These are phyloP conservation scores for Cinnamomum chago DNA, from an alignment of 164 flowering plant species.

Conservation along the genomic window DNA sequence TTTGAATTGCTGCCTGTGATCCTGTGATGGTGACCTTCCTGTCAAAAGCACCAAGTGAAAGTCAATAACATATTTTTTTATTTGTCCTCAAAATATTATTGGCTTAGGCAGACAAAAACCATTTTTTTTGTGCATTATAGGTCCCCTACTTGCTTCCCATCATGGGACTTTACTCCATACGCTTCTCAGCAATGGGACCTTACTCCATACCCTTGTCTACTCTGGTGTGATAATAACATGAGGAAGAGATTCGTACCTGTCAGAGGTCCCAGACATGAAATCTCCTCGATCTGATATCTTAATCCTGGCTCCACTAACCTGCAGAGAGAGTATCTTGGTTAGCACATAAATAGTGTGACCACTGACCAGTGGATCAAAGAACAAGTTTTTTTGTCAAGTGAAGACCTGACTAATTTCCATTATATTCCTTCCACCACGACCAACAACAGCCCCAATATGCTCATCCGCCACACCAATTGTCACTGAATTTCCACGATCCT, in stretches of 20 bases:
- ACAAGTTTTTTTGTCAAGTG: neutral
- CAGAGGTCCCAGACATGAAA: conserved; percentile 85
- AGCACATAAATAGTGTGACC: neutral
- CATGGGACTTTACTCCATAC: neutral
- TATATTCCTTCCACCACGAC: conserved; percentile 90
- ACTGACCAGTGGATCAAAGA: neutral
- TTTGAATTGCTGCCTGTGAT: conserved; percentile 71
- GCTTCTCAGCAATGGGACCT: neutral
- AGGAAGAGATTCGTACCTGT: conserved; percentile 46
- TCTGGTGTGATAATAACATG: neutral
- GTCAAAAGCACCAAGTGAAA: conserved; percentile 19
- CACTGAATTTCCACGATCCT: conserved; percentile 60
- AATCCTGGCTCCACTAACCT: conserved; percentile 91
- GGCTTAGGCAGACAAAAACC: too few species aligned
- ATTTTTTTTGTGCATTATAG: too few species aligned
- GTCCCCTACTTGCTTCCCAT: too few species aligned
- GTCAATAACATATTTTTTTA: neutral
- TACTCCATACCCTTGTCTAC: neutral
- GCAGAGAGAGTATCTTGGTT: conserved; percentile 22
- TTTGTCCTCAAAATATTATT: too few species aligned
- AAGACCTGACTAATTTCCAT: conserved; percentile 85
- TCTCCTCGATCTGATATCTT: conserved; percentile 97
- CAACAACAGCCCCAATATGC: conserved; percentile 89
- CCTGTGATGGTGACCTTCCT: conserved; percentile 98
- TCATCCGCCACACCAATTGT: conserved; percentile 91